A percentile compares a stretch with the other conserved stretches of the same genome.
Conservation (phyloP, 164 flowering plant species). For the Magnolia changhungtana region DNA sequence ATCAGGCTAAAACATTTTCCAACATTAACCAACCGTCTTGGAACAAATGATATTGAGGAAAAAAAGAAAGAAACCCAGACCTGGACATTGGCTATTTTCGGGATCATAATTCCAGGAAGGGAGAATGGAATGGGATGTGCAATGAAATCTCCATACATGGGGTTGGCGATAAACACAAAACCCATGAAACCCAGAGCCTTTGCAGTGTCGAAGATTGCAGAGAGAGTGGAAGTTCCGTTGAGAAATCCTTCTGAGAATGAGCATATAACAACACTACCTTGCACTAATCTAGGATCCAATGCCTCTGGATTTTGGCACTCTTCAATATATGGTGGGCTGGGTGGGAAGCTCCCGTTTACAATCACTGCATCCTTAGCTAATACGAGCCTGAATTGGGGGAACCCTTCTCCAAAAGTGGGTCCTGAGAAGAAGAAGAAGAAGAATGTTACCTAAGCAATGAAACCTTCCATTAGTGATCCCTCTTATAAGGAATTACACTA, state of each 20-base stretch:
- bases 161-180: slow-evolving; percentile 71
- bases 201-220: slow-evolving; percentile 59
- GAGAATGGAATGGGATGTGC: slow-evolving; percentile 75
- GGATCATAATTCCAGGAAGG: slow-evolving; percentile 76
- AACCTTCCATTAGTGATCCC: background rate
- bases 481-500: too few species aligned
- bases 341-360: slow-evolving; percentile 48
- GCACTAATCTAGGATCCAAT: slow-evolving; percentile 52
- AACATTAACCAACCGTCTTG: background rate
- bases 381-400: slow-evolving; percentile 52
- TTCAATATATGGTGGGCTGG: slow-evolving; percentile 52
- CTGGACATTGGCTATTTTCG: slow-evolving; percentile 54
- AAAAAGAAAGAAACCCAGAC: slow-evolving; percentile 22
- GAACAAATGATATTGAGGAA: too few species aligned
- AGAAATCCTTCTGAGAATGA: slow-evolving; percentile 73
- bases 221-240: slow-evolving; percentile 56
- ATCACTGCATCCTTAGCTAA: slow-evolving; percentile 73
- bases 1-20: background rate
- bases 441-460: background rate
- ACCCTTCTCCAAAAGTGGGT: slow-evolving; percentile 50
- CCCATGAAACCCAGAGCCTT: slow-evolving; percentile 54
- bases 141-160: slow-evolving; percentile 62
- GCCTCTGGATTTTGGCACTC: slow-evolving; percentile 89
- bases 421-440: slow-evolving; percentile 28
- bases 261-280: slow-evolving; percentile 71